Evolutionary conservation across 192 early-diverging fungal species (phyloP), one percentile per base, ranked within the genome.

Genomic region (Backusella sp.): DNA sequence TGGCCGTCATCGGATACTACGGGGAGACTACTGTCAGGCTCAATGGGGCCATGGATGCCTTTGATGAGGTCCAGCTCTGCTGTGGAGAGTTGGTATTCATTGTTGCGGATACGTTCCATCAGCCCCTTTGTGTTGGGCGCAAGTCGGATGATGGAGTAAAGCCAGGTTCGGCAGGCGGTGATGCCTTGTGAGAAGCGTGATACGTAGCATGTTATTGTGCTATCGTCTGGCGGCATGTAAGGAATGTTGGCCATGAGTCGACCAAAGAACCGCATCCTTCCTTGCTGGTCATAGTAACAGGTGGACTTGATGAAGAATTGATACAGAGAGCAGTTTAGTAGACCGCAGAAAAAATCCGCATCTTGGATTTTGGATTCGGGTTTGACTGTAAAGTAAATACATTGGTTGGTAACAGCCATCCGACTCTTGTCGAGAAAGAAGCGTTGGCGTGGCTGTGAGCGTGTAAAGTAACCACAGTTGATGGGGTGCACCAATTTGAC

Each of bases 171-270:
- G 1, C 56, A 46, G 4, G 21, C 44, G 5, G 32, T 75, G 6
- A 74, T 72, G 17, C 65, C 35, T 3, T 53, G 19, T 9, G 79
- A 75, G 36, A 79, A 67, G 0, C 42, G 42, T 7, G 56, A 53
- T 75, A 83, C 73, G 4, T n/a, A 21, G 4, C 53, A 32, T 1
- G 73, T 70, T 1, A 69, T 37, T 12, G 11, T 26, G 4, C 56
- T 28, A 26, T 62, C 7, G 1, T 44, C 26, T 1, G 82, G 75
- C 14, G 75, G 74, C 12, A 75, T 52, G 34, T 80, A 88, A 0
- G 88, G 88, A 19, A 90, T 88, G 34, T 88, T 86, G 15, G 85
- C 86, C 88, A 90, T 90, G 9, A 83, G 83, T n/a, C 84, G 85
- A 44, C 86, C 82, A 72, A 90, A 90, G 17, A 90, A 79, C 34